These are phyloP conservation scores for Setaria viridis DNA, from an alignment of 202 grass and related monocot genomes.

Conservation along the genomic window DNA sequence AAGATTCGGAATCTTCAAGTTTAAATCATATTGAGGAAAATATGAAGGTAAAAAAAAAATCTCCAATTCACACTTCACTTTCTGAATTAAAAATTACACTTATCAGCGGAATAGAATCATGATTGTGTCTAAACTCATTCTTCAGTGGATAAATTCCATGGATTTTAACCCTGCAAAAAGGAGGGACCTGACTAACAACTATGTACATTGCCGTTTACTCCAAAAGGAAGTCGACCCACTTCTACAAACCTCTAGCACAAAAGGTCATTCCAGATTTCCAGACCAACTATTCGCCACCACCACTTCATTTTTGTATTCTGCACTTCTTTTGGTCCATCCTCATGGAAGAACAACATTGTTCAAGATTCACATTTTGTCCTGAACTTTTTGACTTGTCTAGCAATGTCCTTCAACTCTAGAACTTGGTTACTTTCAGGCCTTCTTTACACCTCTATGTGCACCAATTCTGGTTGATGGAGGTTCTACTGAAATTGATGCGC, in stretches of 20 bases:
- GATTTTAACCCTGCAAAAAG: constrained; percentile 12
- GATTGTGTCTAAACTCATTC: background rate
- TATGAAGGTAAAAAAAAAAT: background rate
- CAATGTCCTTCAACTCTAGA: constrained; percentile 15
- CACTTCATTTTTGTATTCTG: constrained; percentile 7
- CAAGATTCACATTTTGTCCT: constrained; percentile 19
- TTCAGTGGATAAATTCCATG: constrained; percentile 13
- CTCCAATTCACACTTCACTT: background rate
- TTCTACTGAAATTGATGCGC: constrained; percentile 36
- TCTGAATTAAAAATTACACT: background rate
- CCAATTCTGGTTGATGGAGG: constrained; percentile 17
- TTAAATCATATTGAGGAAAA: background rate
- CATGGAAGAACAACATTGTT: background rate
- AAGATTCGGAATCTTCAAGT: background rate
- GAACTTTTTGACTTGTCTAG: constrained; percentile 30
- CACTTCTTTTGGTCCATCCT: constrained; percentile 28
- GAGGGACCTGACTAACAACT: constrained; percentile 24
- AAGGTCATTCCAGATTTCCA: constrained; percentile 23
- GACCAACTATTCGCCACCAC: constrained; percentile 29
- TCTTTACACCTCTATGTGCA: constrained; percentile 7
- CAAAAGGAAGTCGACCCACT: constrained; percentile 6
- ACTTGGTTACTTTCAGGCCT: constrained; percentile 5
- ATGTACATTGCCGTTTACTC: constrained; percentile 38
- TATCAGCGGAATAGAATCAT: background rate
- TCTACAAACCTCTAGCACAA: constrained; percentile 15